phyloP scores from a whole-genome alignment of 805 yeast species.

The Debaryomyces maramus region DNA sequence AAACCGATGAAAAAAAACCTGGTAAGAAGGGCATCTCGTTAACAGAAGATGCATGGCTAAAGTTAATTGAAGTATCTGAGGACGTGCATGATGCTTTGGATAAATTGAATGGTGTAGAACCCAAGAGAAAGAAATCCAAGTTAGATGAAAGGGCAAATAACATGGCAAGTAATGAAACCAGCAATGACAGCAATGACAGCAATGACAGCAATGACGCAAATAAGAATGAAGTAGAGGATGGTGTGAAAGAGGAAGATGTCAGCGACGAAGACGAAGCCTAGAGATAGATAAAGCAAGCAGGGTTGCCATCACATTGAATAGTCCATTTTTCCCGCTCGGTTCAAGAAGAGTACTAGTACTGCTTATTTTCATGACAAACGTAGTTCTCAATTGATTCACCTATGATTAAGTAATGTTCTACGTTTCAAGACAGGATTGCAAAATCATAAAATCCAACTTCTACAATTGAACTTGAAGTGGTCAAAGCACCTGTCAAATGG shows the following conservation, averaged over 20 bases:
- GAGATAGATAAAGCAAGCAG: neutral
- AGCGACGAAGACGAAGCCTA: conserved; percentile 1
- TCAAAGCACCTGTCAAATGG: too few species aligned
- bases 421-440: too few species aligned
- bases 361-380: too few species aligned
- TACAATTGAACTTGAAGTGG: too few species aligned
- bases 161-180: neutral
- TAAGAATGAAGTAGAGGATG: conserved; percentile 7
- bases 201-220: conserved; percentile 7
- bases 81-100: conserved; percentile 53
- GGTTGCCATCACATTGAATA: too few species aligned
- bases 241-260: conserved; percentile 1
- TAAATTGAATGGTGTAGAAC: conserved; percentile 24
- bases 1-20: conserved; percentile 67
- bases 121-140: conserved; percentile 4
- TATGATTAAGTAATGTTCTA: too few species aligned
- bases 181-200: neutral
- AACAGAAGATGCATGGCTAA: conserved; percentile 55
- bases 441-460: too few species aligned
- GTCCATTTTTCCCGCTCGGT: too few species aligned
- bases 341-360: too few species aligned
- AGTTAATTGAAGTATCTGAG: conserved; percentile 44
- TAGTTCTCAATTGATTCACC: too few species aligned
- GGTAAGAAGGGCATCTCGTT: conserved; percentile 76
- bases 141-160: conserved; percentile 5